Base-by-base conservation (phyloP, 129 eudicot species). In the Escallonia herrerae region DNA sequence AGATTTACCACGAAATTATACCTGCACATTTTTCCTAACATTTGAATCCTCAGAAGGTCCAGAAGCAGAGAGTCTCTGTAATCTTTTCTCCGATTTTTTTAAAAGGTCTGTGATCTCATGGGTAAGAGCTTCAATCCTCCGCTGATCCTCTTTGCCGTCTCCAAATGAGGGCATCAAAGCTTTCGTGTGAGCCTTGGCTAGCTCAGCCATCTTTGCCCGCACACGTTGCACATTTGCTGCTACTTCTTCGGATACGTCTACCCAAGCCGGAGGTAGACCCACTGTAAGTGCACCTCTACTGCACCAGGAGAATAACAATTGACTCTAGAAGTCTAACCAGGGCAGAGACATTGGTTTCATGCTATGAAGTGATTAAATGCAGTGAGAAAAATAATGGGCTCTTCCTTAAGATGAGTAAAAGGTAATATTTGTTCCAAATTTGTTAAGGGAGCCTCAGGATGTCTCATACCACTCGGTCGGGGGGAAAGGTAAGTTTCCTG, bases 191-290 rank as follows among this genome's bases (percentile, higher is more conserved):
- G 95, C 95, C 76, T 86, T 90, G 62, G 91, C 70, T 68, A 90
- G 81, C 80, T 84, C 91, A 22, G 82, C 70, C 91, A 90, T 86
- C 77, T 86, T 86, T 45, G 57, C 69, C 66, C 85, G 81, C 39
- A 68, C 83, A 5, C 76, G 83, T 69, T 81, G 91, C 56, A 90
- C 83, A 82, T 90, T 84, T 58, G 70, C 83, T 12, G 91, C 70
- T 60, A 86, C 73, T 75, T 90, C 95, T 81, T 90, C 97, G 54
- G 97, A 84, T 67, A 90, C 76, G 74, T 90, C 97, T 65, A 90
- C 97, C 97, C 95, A 90, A 73, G 95, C 97, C 71, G 97, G 97
- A 58, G 97, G 97, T 15, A 90, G 81, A 57, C 97, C 97, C 58
- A 90, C 83, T 15, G 89, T 85, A 54, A 77, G 64, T 63, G 91